Conservation (phyloP, 441 rosid species). For the Cnidoscolus chayamansa region DNA sequence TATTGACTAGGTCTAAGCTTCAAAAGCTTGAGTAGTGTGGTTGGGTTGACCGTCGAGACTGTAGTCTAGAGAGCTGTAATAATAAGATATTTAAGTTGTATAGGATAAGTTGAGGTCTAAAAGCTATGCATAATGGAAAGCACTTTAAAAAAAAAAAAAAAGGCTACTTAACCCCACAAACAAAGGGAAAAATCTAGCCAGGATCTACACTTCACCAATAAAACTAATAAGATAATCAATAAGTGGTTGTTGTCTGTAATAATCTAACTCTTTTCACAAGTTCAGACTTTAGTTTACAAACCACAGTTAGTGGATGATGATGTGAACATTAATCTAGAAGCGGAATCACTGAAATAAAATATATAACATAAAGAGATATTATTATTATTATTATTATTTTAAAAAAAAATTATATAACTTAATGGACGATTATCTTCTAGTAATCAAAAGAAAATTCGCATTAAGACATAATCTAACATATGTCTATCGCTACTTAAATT, state of each 20-base stretch:
- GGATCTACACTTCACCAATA: conserved; percentile 10
- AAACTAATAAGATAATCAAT: conserved; percentile 21
- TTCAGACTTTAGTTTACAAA: conserved; percentile 17
- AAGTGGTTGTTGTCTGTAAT: conserved; percentile 32
- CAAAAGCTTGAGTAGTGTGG: conserved; percentile 16
- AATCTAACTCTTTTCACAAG: conserved; percentile 11
- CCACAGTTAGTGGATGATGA: conserved; percentile 32
- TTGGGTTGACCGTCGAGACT: conserved; percentile 34
- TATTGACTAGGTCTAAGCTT: conserved; percentile 30
- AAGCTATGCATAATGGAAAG: neutral
- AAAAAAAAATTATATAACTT: too few relatives aligned
- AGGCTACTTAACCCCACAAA: conserved; percentile 15
- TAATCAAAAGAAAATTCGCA: too few relatives aligned
- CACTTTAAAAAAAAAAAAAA: neutral
- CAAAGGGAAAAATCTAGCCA: conserved; percentile 20
- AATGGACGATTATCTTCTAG: too few relatives aligned
- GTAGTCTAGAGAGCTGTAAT: conserved; percentile 5
- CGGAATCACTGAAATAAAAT: conserved; percentile 17
- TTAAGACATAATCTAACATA: too few relatives aligned
- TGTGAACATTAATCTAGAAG: conserved; percentile 40
- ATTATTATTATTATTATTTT: too few relatives aligned
- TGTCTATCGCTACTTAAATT: too few relatives aligned
- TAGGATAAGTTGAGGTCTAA: conserved; percentile 1
- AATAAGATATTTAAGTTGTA: conserved; percentile 7
- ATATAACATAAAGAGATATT: too few relatives aligned